Conservation (phyloP, 768 basidiomycete genomes). For the Tylopilus felleus region DNA sequence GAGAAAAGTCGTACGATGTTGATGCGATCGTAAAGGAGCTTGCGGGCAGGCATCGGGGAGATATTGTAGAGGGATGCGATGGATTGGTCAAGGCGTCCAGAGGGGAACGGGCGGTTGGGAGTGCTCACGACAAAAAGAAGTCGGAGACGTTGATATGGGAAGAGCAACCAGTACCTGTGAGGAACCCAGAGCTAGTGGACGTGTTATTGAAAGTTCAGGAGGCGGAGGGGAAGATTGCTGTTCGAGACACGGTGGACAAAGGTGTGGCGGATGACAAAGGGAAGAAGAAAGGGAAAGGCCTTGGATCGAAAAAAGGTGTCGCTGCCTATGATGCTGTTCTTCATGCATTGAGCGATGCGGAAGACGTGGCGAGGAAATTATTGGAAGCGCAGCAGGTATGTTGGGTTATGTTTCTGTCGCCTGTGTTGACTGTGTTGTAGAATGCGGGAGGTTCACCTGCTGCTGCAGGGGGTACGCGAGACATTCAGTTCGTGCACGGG, state of each 20-base stretch:
- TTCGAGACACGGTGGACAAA: conserved; percentile 23
- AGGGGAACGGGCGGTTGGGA: conserved; percentile 37
- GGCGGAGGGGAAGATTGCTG: conserved; percentile 58
- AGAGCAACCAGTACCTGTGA: conserved; percentile 75
- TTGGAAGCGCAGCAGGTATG: conserved; percentile 81
- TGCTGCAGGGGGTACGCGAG: conserved; percentile 50
- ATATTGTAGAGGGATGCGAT: conserved; percentile 64
- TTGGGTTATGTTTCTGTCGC: not conserved
- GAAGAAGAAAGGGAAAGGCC: conserved; percentile 37
- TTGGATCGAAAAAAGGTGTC: conserved; percentile 67
- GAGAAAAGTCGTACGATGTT: conserved; percentile 75
- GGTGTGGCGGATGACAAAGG: conserved; percentile 27
- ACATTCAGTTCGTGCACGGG: conserved; percentile 81
- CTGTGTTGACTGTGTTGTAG: conserved; percentile 26
- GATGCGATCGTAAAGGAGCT: conserved; percentile 69
- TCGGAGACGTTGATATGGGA: conserved; percentile 73
- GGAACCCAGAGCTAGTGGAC: conserved; percentile 89
- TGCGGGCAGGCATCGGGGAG: conserved; percentile 50
- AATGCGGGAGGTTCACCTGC: conserved; percentile 40
- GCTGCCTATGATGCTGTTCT: conserved; percentile 87
- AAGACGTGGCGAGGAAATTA: conserved; percentile 76
- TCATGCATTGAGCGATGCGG: conserved; percentile 83
- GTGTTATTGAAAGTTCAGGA: conserved; percentile 81
- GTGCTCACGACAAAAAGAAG: conserved; percentile 46
- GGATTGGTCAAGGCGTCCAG: conserved; percentile 50